Percentiles rank a stretch among this genome's conserved stretches.
Evolutionary conservation across 1,284 basidiomycete species (phyloP).

Genomic region (Bondarzewia mesenterica): DNA sequence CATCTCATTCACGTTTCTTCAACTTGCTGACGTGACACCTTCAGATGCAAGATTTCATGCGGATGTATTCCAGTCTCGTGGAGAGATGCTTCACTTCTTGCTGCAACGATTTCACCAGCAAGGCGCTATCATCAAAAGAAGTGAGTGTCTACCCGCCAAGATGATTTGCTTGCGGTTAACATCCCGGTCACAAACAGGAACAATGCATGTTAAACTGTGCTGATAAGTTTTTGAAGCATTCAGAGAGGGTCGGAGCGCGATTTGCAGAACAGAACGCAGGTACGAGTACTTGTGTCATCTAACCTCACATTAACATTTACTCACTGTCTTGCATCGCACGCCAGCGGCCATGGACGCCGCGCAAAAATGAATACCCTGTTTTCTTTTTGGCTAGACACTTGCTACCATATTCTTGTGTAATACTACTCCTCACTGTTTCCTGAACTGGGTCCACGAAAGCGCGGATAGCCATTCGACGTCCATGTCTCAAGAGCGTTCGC

Average conservation of each 20-base stretch:
- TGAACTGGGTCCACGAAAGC: too few relatives aligned
- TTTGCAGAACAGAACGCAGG: constrained; percentile 90
- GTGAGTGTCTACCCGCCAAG: constrained; percentile 42
- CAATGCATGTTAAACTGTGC: constrained; percentile 67
- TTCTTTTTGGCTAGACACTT: not conserved
- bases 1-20: not conserved
- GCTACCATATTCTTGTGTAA: not conserved
- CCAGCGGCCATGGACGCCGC: constrained; percentile 25
- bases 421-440: not conserved
- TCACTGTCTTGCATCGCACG: not conserved
- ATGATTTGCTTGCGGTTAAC: too few relatives aligned
- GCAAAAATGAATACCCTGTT: constrained; percentile 1
- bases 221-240: constrained; percentile 97
- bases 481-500: too few relatives aligned
- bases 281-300: constrained; percentile 28
- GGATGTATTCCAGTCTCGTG: constrained; percentile 92
- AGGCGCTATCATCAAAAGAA: constrained; percentile 90
- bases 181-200: too few relatives aligned
- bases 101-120: constrained; percentile 95
- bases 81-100: constrained; percentile 95
- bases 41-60: constrained; percentile 98
- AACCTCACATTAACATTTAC: not conserved
- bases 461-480: too few relatives aligned
- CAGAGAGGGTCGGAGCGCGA: constrained; percentile 87
- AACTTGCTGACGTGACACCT: constrained; percentile 1